phyloP scores from a whole-genome alignment of 257 asterid genomes.

The Forsythia suspensa region DNA sequence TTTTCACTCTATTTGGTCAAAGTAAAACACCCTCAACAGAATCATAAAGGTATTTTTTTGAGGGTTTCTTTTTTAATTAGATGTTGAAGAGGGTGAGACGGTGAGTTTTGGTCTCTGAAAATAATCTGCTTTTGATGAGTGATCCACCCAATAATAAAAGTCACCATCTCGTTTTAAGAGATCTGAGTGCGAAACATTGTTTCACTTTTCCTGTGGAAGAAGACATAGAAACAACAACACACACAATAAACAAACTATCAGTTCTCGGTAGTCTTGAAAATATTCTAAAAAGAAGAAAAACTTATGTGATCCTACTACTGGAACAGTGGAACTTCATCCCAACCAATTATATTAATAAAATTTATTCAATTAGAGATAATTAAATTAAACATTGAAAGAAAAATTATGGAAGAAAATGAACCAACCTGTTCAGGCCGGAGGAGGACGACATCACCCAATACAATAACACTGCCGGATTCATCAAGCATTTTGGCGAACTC shows the following conservation, averaged over 20 bases:
- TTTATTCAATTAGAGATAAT: neutral
- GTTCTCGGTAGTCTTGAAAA: slow-evolving; percentile 52
- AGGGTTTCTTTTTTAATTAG: neutral
- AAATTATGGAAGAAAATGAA: neutral
- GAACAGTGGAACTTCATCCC: neutral
- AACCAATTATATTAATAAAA: neutral
- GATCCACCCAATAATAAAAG: slow-evolving; percentile 57
- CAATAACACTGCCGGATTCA: slow-evolving; percentile 72
- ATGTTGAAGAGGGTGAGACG: slow-evolving; percentile 22
- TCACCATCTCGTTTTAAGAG: slow-evolving; percentile 70
- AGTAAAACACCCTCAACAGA: neutral
- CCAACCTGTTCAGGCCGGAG: slow-evolving; percentile 84
- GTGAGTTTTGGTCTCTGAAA: slow-evolving; percentile 26
- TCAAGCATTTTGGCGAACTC: slow-evolving; percentile 71
- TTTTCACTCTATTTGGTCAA: slow-evolving; percentile 1
- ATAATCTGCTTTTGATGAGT: slow-evolving; percentile 40
- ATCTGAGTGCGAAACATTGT: slow-evolving; percentile 57
- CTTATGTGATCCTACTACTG: neutral
- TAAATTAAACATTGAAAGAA: neutral
- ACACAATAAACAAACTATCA: slow-evolving; percentile 48
- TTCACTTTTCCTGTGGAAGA: slow-evolving; percentile 78
- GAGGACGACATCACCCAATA: slow-evolving; percentile 68
- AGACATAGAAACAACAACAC: slow-evolving; percentile 55
- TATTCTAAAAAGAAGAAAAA: neutral
- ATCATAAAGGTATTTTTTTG: neutral